Conservation (phyloP, 2,329 filamentous ascomycete genomes). For the Fonsecaea nubica region DNA sequence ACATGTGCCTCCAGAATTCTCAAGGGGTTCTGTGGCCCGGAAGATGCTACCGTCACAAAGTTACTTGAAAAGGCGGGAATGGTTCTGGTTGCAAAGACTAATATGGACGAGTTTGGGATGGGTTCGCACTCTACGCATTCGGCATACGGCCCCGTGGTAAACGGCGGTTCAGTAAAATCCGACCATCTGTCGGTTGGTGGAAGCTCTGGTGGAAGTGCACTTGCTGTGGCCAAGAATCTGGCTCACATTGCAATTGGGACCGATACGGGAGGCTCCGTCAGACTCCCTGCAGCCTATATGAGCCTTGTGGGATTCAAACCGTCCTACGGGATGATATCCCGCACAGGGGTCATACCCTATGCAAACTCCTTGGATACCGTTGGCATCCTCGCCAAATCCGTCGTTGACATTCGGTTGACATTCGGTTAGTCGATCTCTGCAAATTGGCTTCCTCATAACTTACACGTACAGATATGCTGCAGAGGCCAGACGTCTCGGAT, state of each 20-base stretch:
- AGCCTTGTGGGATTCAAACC: slow-evolving; percentile 87
- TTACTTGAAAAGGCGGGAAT: slow-evolving; percentile 70
- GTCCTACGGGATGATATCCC: slow-evolving; percentile 84
- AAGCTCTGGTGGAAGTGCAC: slow-evolving; percentile 91
- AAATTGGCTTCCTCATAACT: slow-evolving; percentile 41
- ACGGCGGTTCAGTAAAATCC: slow-evolving; percentile 50
- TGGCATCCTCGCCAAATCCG: slow-evolving; percentile 70
- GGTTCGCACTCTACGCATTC: slow-evolving; percentile 80
- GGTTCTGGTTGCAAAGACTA: slow-evolving; percentile 77
- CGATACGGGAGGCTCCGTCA: slow-evolving; percentile 88
- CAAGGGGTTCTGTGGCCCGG: slow-evolving; percentile 73
- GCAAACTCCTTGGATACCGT: slow-evolving; percentile 93
- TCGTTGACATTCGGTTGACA: slow-evolving; percentile 59
- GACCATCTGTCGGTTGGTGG: slow-evolving; percentile 74
- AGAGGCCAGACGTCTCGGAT: slow-evolving; percentile 71
- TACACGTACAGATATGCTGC: slow-evolving; percentile 55
- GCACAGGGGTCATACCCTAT: slow-evolving; percentile 87
- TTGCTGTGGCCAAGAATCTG: slow-evolving; percentile 66
- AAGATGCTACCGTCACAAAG: slow-evolving; percentile 79
- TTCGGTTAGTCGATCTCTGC: slow-evolving; percentile 47
- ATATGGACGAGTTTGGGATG: slow-evolving; percentile 97
- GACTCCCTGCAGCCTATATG: slow-evolving; percentile 86
- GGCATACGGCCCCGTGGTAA: slow-evolving; percentile 66
- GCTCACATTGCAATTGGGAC: slow-evolving; percentile 75
- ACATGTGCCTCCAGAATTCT: slow-evolving; percentile 84